These are phyloP conservation scores for Dillenia suffruticosa DNA, from an alignment of 164 flowering plant genomes.

Conservation along the genomic window DNA sequence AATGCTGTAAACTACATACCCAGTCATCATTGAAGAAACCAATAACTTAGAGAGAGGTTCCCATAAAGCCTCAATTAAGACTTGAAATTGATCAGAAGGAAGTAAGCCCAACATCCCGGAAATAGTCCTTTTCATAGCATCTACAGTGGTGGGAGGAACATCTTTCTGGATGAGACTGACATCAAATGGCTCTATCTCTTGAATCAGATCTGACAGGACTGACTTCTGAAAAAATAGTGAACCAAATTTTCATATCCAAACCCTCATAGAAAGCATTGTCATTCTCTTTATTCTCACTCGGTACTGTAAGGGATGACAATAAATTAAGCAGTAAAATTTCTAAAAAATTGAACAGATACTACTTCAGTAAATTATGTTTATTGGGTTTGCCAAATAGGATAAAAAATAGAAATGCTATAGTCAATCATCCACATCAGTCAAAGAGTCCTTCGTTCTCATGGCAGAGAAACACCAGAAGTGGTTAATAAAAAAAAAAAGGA, in stretches of 20 bases:
- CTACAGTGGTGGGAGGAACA: slow-evolving; percentile 67
- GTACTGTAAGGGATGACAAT: no score
- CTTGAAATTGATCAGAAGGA: slow-evolving; percentile 80
- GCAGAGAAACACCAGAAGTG: no score
- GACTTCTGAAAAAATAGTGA: slow-evolving; percentile 44
- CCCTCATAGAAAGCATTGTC: no score
- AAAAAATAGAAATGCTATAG: no score
- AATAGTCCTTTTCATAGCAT: slow-evolving; percentile 89
- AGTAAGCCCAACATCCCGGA: slow-evolving; percentile 89
- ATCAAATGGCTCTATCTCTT: slow-evolving; percentile 82
- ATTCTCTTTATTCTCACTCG: no score
- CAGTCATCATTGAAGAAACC: slow-evolving; percentile 91
- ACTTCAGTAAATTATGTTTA: no score
- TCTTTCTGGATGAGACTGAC: slow-evolving; percentile 81
- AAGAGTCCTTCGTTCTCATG: no score
- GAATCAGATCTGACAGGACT: slow-evolving; percentile 48
- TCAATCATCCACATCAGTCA: no score
- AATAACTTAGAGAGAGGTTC: slow-evolving; percentile 74
- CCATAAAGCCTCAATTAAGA: slow-evolving; percentile 77
- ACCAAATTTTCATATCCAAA: background rate
- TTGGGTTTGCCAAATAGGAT: no score
- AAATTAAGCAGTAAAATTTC: no score
- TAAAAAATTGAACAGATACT: no score
- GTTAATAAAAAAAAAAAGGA: no score
- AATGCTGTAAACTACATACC: slow-evolving; percentile 36